phyloP scores from a whole-genome alignment of 2,329 filamentous ascomycete species.

The Alternaria metachromatica region DNA sequence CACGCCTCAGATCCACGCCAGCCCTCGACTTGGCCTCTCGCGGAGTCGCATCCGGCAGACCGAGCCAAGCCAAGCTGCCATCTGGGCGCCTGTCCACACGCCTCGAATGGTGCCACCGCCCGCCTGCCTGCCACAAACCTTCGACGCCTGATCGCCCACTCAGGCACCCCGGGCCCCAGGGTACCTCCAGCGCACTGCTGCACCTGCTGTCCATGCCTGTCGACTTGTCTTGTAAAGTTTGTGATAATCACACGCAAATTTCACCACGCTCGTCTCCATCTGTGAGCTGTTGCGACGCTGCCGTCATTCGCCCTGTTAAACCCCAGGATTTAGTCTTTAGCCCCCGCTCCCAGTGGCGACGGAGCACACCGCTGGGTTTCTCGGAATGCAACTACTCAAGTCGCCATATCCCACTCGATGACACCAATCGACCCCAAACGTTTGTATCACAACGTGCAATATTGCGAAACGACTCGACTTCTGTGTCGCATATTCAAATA shows the following conservation, averaged over 20 bases:
- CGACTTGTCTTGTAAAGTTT: slow-evolving; percentile 24
- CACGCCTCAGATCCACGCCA: slow-evolving; percentile 21
- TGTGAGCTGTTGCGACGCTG: slow-evolving; percentile 9
- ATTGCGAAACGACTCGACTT: not conserved
- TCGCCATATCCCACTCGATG: not conserved
- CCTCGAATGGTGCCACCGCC: slow-evolving; percentile 23
- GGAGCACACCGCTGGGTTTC: slow-evolving; percentile 30
- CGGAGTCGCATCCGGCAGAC: slow-evolving; percentile 26
- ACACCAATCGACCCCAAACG: not conserved
- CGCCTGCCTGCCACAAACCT: slow-evolving; percentile 1
- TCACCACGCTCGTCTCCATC: slow-evolving; percentile 17
- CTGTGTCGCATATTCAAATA: not conserved
- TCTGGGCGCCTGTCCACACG: slow-evolving; percentile 26
- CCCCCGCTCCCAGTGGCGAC: slow-evolving; percentile 32
- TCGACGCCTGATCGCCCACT: slow-evolving; percentile 25
- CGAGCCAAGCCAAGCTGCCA: slow-evolving; percentile 24
- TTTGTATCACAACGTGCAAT: not conserved
- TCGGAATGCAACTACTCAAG: slow-evolving; percentile 32
- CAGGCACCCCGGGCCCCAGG: slow-evolving; percentile 12
- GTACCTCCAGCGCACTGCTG: slow-evolving; percentile 13
- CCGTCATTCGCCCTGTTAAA: slow-evolving; percentile 16
- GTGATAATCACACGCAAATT: slow-evolving; percentile 14
- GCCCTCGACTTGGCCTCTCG: slow-evolving; percentile 12
- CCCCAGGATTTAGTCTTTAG: slow-evolving; percentile 30
- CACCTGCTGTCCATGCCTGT: slow-evolving; percentile 21